phyloP scores from a whole-genome alignment of 257 asterid genomes.

The Ballota nigra region DNA sequence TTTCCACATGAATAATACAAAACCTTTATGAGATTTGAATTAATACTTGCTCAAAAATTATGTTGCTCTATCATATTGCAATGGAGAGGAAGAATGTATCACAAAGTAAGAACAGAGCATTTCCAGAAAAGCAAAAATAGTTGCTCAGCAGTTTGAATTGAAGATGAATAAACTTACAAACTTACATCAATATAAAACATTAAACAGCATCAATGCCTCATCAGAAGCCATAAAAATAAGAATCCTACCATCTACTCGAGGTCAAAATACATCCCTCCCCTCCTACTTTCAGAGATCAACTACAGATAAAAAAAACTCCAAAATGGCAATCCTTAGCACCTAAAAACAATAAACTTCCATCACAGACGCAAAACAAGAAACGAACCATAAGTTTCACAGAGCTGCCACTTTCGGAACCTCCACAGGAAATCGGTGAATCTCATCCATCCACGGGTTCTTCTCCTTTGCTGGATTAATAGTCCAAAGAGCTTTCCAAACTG shows the following conservation, averaged over 20 bases:
- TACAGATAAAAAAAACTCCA: constrained; percentile 8
- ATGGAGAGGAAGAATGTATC: too few species aligned
- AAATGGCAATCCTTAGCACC: constrained; percentile 21
- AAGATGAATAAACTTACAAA: constrained; percentile 9
- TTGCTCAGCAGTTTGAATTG: constrained; percentile 6
- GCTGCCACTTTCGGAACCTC: constrained; percentile 44
- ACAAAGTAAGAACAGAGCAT: not conserved
- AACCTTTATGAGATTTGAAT: too few species aligned
- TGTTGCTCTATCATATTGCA: too few species aligned
- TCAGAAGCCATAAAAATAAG: constrained; percentile 14
- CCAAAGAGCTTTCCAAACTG: constrained; percentile 81
- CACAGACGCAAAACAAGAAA: not conserved
- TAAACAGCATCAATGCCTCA: constrained; percentile 1
- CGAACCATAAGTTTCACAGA: not conserved
- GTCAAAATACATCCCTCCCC: constrained; percentile 14
- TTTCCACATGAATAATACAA: too few species aligned
- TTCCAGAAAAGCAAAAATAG: not conserved
- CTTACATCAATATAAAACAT: constrained; percentile 10
- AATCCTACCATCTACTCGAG: constrained; percentile 6
- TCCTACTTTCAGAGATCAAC: not conserved
- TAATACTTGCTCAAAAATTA: too few species aligned
- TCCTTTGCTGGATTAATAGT: constrained; percentile 47
- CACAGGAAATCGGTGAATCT: constrained; percentile 39
- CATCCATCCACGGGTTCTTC: constrained; percentile 44
- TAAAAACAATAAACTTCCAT: constrained; percentile 7